Base-by-base conservation (phyloP, 2,329 filamentous ascomycete species). In the Apiospora saccharicola region DNA sequence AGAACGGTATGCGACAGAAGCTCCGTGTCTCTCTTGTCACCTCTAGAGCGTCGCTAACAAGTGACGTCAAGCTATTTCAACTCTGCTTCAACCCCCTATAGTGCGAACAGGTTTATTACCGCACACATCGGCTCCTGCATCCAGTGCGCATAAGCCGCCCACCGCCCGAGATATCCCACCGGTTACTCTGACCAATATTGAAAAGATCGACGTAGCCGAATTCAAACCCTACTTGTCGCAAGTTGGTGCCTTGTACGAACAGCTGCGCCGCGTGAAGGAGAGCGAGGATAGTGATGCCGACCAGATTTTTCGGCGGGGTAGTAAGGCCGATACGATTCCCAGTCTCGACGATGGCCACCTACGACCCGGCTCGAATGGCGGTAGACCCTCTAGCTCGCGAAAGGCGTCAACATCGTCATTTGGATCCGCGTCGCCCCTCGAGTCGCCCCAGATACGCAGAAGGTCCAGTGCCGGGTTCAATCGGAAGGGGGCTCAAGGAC, bases 121-220 rank as follows among this genome's bases (percentile, higher is more conserved):
- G 30, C 93, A 97, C 81, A 92, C 92, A 0, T 87, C 91, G 1
- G 90, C 92, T 3, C 90, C 93, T 1, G 81, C 85, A 12, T 90
- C 90, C n/a, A 93, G 90, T 77, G 86, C 91, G 19, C 94, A 96
- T 78, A 96, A 92, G 77, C 92, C 94, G 19, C 96, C 96, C 0
- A 97, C 94, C 0, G 88, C 93, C 24, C 90, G 90, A 81, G 96
- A 99, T 80, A 99, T 99, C 49, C 96, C 96, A 0, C 96, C 96
- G 0, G 96, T 99, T 0, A 92, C 94, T 0, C 86, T 99, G 73
- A 95, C 95, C 10, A 98, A 97, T 77, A 94, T 98, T 67, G 89
- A 92, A 14, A 93, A 93, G 77, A 88, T 98, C 76, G 94, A 98
- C 51, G 83, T 90, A 0, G 89, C 92, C 74, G 92, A 93, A 72